These are phyloP conservation scores for Daldinia vernicosa DNA, from an alignment of 495 filamentous ascomycete species.

Conservation along the genomic window DNA sequence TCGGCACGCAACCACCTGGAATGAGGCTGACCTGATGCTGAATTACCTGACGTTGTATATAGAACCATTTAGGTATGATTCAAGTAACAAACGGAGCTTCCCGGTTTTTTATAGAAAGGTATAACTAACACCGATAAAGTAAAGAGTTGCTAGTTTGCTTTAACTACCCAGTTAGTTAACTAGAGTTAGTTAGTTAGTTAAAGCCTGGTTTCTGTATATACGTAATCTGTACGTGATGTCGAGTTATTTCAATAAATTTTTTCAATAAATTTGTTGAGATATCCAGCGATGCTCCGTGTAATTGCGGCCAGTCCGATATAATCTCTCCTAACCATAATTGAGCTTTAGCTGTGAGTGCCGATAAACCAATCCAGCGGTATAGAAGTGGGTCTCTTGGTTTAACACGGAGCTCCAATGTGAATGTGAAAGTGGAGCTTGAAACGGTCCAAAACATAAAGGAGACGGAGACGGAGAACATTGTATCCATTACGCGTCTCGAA, in stretches of 20 bases:
- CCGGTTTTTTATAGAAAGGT: not conserved
- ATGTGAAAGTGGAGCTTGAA: constrained; percentile 34
- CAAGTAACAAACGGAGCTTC: not conserved
- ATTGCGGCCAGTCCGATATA: constrained; percentile 1
- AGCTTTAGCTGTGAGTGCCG: constrained; percentile 10
- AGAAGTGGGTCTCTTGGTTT: constrained; percentile 22
- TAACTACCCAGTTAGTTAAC: too few relatives aligned
- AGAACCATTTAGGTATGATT: constrained; percentile 11
- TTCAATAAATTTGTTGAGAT: not conserved
- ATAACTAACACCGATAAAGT: not conserved
- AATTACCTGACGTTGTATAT: constrained; percentile 17
- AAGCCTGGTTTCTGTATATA: too few relatives aligned
- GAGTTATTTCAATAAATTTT: too few relatives aligned
- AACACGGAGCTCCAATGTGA: constrained; percentile 12
- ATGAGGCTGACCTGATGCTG: constrained; percentile 33
- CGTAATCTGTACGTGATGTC: not conserved
- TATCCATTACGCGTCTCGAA: constrained; percentile 33
- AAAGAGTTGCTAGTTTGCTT: not conserved
- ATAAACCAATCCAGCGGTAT: constrained; percentile 24
- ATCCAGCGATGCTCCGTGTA: not conserved
- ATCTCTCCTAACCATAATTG: not conserved
- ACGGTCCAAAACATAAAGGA: constrained; percentile 43
- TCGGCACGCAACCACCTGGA: constrained; percentile 32
- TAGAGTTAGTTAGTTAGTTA: too few relatives aligned
- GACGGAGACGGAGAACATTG: constrained; percentile 33